A percentile compares a stretch with the other conserved stretches of the same genome.
These are phyloP conservation scores for Macadamia tetraphylla DNA, from an alignment of 164 flowering plant species.

Conservation along the genomic window DNA sequence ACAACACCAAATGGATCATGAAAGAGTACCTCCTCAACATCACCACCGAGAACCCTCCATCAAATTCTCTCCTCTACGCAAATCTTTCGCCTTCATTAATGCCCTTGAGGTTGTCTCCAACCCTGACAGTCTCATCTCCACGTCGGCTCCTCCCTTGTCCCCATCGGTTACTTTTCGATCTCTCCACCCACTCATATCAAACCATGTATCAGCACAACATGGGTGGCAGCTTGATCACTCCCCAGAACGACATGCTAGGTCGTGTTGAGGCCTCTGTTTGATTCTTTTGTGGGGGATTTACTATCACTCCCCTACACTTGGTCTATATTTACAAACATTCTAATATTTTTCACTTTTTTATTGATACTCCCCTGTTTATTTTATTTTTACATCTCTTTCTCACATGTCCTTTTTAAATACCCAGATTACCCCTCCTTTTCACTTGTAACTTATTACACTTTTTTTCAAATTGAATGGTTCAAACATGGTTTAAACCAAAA, in stretches of 20 bases:
- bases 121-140: conserved; percentile 46
- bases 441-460: no score
- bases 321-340: no score
- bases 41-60: conserved; percentile 29
- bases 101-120: conserved; percentile 76
- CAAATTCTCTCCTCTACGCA: conserved; percentile 39
- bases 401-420: no score
- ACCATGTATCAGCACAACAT: conserved; percentile 42
- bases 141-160: conserved; percentile 36
- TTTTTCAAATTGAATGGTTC: no score
- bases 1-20: conserved; percentile 16
- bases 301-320: no score
- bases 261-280: conserved; percentile 11
- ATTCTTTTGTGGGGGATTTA: no score
- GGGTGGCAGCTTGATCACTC: conserved; percentile 54
- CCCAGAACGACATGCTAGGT: conserved; percentile 59
- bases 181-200: conserved; percentile 32
- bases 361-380: no score
- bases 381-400: no score
- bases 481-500: no score
- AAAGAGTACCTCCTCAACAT: conserved; percentile 60
- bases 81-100: conserved; percentile 56
- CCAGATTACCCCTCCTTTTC: no score
- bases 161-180: conserved; percentile 32
- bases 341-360: no score